Base-by-base conservation (phyloP, 1,284 basidiomycete genomes). In the Pascua guehoae region DNA sequence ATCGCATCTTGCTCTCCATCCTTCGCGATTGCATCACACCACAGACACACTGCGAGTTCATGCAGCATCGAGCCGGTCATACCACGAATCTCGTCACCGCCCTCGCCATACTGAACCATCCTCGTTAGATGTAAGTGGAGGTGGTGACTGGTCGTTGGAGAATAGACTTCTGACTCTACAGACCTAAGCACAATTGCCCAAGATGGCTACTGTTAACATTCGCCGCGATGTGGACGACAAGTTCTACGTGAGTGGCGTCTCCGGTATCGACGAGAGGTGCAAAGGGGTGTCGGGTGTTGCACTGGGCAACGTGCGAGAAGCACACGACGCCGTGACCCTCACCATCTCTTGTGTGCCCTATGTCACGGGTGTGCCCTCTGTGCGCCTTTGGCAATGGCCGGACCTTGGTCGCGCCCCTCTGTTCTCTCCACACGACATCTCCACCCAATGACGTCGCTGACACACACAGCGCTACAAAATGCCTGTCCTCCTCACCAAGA, bases 401-500 rank as follows among this genome's bases (percentile, higher is more conserved):
- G 24, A 32, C 24, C 24, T 32, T 7, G 24, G 24, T 32, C 24
- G 24, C 24, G 24, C 24, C 24, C 24, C 7, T 32, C 24, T 32
- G 24, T 32, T 3, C 24, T n/a, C n/a, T n/a, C n/a, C n/a, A n/a
- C n/a, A n/a, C n/a, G n/a, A n/a, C n/a, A n/a, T n/a, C n/a, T 32
- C 24, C 24, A 32, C 7, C 24, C 24, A 32, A 32, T 32, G 24
- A 32, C 24, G 24, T 32, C 39, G 41, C 53, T 61, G 48, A 54
- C 57, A 18, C 4, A 7, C 49, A 47, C 52, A 72, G 74, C 71
- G 79, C 53, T 79, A 80, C 77, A 79, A 79, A 69, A 99, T 99
- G 96, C 96, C 96, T 51, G 79, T 94, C 61, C 85, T 98, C 60
- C 84, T 86, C 67, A 97, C 89, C 67, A 98, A 98, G 82, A 94